Base-by-base conservation (phyloP, 768 basidiomycete genomes). In the Collybia sordida region DNA sequence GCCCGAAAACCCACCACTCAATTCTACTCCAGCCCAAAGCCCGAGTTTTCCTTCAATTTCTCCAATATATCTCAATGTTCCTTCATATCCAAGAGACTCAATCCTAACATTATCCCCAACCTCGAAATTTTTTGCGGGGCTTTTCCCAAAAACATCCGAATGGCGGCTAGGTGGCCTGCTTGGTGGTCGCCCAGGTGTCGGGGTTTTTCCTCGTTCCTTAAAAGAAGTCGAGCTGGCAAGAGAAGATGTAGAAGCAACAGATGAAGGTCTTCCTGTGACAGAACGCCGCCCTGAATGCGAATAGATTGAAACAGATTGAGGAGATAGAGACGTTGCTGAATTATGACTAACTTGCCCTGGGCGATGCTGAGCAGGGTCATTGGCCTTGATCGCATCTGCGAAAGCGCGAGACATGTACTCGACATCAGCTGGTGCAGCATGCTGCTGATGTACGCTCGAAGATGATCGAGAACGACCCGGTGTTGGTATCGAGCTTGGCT, bases 11-110 rank as follows among this genome's bases (percentile, higher is more conserved):
- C 90, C 90, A 28, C 86, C 87, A 57, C 81, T 73, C 18, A 99
- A 75, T 68, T 98, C 92, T 18, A 99, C 91, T 12, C 96, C 96
- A 14, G 91, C 96, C 90, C 92, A 99, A 5, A 85, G 70, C 3
- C 95, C 96, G 2, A 81, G 76, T 66, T 98, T 98, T 44, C 91
- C 91, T 15, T 90, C 86, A 48, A 97, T 94, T 57, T 82, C 79
- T 4, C 96, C 96, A 15, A 95, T 53, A 67, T 83, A 98, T 52
- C 82, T 72, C 38, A 98, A 68, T 7, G 73, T 79, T 15, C 96
- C 96, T 64, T 97, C 94, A 64, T 88, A 88, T 0, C 93, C 93
- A 39, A 93, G 77, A 8, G 87, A 90, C 59, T 93, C 92, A 38
- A 97, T 88, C 55, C 89, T 74, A 31, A 98, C 94, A 57, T 77